A percentile compares a stretch with the other conserved stretches of the same genome.
Evolutionary conservation across 768 basidiomycete genomes (phyloP).

Genomic region (Termitomyces titanicus): DNA sequence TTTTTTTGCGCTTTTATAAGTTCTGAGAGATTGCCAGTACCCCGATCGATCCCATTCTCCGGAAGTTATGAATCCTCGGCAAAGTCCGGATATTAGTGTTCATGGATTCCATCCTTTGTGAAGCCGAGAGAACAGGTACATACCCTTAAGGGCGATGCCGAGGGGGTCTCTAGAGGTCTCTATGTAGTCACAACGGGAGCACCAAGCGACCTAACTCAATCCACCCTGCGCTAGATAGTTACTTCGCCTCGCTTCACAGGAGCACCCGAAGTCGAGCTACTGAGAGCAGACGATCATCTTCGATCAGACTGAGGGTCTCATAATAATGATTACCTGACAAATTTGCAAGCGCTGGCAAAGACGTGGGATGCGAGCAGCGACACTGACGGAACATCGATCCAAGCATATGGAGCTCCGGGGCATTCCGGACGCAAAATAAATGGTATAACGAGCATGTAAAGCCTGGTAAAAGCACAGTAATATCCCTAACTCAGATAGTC

Average conservation of each 20-base stretch:
- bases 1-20: conserved; percentile 36
- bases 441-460: conserved; percentile 8
- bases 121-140: conserved; percentile 20
- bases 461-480: conserved; percentile 3
- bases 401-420: conserved; percentile 15
- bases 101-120: no score
- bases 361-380: conserved; percentile 12
- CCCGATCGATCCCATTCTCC: conserved; percentile 24
- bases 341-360: not conserved
- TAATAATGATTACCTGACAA: not conserved
- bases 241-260: not conserved
- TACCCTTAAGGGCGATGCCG: not conserved
- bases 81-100: conserved; percentile 23
- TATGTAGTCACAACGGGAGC: not conserved
- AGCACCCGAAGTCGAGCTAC: conserved; percentile 1
- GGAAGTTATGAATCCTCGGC: conserved; percentile 21
- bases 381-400: conserved; percentile 19
- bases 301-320: no score
- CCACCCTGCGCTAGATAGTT: not conserved
- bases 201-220: not conserved
- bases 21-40: conserved; percentile 16
- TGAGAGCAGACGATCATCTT: not conserved
- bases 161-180: not conserved
- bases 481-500: conserved; percentile 40
- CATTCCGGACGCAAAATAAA: conserved; percentile 8